Evolutionary conservation across 176 grass and related monocot species (phyloP).

Genomic region (Oryza punctata): DNA sequence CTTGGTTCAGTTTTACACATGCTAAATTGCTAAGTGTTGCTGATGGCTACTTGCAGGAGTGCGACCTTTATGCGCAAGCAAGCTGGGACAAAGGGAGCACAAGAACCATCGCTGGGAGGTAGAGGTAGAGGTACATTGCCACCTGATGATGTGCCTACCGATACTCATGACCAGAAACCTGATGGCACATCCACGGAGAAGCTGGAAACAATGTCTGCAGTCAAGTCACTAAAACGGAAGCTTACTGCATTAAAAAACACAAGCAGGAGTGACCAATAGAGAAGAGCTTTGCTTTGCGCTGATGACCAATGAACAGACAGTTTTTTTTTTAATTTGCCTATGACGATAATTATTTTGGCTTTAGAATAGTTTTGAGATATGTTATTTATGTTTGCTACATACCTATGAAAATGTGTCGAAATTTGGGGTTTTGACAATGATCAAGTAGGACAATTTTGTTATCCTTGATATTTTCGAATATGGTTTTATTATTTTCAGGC

Average conservation of each 20-base stretch:
- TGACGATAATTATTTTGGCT: neutral
- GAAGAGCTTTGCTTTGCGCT: neutral
- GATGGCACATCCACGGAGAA: constrained; percentile 33
- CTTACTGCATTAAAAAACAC: constrained; percentile 37
- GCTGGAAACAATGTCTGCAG: constrained; percentile 45
- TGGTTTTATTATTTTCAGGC: neutral
- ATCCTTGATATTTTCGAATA: too few relatives aligned
- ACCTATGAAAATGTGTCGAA: neutral
- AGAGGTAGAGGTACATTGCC: constrained; percentile 23
- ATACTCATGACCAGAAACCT: neutral
- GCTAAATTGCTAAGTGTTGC: neutral
- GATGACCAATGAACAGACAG: neutral
- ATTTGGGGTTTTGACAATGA: constrained; percentile 8
- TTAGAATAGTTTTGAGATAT: neutral
- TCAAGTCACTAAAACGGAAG: constrained; percentile 61
- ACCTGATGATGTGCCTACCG: constrained; percentile 20
- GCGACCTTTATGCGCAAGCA: constrained; percentile 48
- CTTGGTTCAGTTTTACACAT: neutral
- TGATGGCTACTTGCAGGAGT: constrained; percentile 45
- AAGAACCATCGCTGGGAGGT: constrained; percentile 26
- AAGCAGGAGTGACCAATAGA: constrained; percentile 25
- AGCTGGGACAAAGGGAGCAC: constrained; percentile 13
- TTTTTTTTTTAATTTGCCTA: neutral
- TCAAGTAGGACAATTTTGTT: neutral
- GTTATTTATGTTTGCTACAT: constrained; percentile 1